Conservation (phyloP, 805 yeast species). For the Cyberlindnera mycetangii region DNA sequence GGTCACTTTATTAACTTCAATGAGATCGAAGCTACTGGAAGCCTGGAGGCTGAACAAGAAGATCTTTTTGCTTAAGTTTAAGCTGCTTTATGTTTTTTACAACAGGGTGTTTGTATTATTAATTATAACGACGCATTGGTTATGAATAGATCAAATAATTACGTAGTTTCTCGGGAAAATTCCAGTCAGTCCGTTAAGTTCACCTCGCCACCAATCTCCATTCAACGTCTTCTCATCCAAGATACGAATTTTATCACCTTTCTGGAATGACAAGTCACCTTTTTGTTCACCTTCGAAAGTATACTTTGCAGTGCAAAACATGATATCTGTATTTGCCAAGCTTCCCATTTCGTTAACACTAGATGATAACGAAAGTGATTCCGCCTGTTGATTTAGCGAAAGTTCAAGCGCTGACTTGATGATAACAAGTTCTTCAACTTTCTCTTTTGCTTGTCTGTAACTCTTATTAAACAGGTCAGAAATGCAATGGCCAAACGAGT, state of each 20-base stretch:
- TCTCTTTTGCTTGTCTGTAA: neutral
- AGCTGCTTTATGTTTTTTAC: no score
- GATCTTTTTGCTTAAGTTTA: conserved; percentile 46
- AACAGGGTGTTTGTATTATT: conserved; percentile 1
- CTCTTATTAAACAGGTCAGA: conserved; percentile 7
- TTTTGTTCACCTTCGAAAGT: conserved; percentile 34
- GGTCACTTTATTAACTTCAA: conserved; percentile 77
- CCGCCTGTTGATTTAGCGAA: conserved; percentile 2
- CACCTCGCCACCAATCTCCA: conserved; percentile 28
- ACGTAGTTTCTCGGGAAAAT: conserved; percentile 25
- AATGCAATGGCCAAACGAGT: conserved; percentile 8
- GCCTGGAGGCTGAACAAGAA: conserved; percentile 62
- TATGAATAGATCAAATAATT: neutral
- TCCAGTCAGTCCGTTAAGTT: conserved; percentile 19
- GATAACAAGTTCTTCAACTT: conserved; percentile 7
- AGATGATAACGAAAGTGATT: neutral
- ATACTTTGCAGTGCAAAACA: conserved; percentile 39
- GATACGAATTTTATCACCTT: conserved; percentile 42
- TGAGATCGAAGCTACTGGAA: conserved; percentile 51
- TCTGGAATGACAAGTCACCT: conserved; percentile 42
- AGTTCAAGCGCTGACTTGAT: conserved; percentile 11
- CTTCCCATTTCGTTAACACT: neutral
- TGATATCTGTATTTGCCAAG: conserved; percentile 9
- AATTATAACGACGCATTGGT: neutral
- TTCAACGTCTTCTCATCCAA: conserved; percentile 22